Evolutionary conservation across 1,284 basidiomycete species (phyloP), one percentile per base, ranked within the genome.

Genomic region (Leccinum insolens): DNA sequence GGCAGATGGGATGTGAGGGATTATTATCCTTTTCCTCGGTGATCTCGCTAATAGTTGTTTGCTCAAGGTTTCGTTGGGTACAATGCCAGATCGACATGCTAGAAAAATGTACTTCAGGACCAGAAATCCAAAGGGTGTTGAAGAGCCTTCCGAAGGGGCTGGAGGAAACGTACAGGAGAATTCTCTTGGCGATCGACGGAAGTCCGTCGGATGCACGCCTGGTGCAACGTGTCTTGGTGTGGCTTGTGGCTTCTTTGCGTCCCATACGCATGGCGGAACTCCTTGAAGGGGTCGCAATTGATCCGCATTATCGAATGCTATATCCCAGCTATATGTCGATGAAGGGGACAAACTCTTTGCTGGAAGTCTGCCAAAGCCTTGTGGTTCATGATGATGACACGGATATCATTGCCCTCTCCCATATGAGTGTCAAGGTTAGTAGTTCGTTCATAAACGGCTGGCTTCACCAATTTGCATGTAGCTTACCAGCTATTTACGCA

Each of bases 131-230:
- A n/a, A 55, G 41, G n/a, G 61, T 25, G 20, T 63, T 70, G 8
- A 3, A 59, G 11, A 65, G 61, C 39, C 68, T 68, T 17, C 71
- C 66, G 14, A 20, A 64, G 8, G 64, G 71, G 12, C 17, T 71
- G 4, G 71, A 72, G 44, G 69, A 65, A n/a, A 72, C 69, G 2
- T 72, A 68, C 12, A 46, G 63, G 17, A 62, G 66, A 9, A 71
- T 71, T 59, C 69, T 72, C 6, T 2, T 60, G 2, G 52, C 46
- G 3, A 61, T 72, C 0, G 60, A 71, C 20, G 52, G 44, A 34
- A 15, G 17, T 2, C 63, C 15, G 14, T 15, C 20, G 7, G 61
- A 64, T 37, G 63, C 37, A 17, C 3, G 37, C 7, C 25, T 71
- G 25, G 69, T 68, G 8, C 66, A 22, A 3, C 46, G 63, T 57